Conservation (phyloP, 176 grass and related monocot species). For the Elaeis guineensis region DNA sequence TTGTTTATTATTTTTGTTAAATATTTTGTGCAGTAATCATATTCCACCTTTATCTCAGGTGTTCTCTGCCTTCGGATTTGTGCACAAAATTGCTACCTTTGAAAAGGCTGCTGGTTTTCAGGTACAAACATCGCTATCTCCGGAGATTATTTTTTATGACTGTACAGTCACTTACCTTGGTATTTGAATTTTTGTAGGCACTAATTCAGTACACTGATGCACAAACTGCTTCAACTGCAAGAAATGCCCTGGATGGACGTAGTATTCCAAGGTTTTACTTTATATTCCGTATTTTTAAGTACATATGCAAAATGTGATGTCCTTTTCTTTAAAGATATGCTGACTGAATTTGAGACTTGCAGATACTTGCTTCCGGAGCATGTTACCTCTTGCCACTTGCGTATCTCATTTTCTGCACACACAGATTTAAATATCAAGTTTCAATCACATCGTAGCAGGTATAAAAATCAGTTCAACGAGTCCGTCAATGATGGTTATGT, state of each 20-base stretch:
- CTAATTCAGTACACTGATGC: constrained; percentile 85
- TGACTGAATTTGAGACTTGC: neutral
- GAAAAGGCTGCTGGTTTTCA: constrained; percentile 98
- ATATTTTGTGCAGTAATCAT: constrained; percentile 1
- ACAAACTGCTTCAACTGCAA: constrained; percentile 78
- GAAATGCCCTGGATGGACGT: constrained; percentile 90
- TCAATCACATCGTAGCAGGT: constrained; percentile 95
- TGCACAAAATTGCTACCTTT: constrained; percentile 99
- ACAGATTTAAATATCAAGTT: constrained; percentile 96
- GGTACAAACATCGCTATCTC: constrained; percentile 17
- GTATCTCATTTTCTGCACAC: constrained; percentile 91
- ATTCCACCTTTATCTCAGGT: constrained; percentile 42
- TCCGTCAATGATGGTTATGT: too few species aligned
- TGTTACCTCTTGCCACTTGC: constrained; percentile 62
- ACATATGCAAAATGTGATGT: too few species aligned
- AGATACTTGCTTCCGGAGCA: constrained; percentile 90
- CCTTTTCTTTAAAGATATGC: too few species aligned
- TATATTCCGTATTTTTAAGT: constrained; percentile 5
- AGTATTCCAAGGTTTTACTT: constrained; percentile 78
- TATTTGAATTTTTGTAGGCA: constrained; percentile 40
- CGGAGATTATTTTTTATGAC: too few species aligned
- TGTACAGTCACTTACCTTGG: too few species aligned
- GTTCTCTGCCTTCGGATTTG: constrained; percentile 94
- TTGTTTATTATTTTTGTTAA: too few species aligned
- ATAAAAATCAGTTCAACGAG: neutral